phyloP scores from a whole-genome alignment of 2,329 filamentous ascomycete species.

The Colletotrichum sp. region DNA sequence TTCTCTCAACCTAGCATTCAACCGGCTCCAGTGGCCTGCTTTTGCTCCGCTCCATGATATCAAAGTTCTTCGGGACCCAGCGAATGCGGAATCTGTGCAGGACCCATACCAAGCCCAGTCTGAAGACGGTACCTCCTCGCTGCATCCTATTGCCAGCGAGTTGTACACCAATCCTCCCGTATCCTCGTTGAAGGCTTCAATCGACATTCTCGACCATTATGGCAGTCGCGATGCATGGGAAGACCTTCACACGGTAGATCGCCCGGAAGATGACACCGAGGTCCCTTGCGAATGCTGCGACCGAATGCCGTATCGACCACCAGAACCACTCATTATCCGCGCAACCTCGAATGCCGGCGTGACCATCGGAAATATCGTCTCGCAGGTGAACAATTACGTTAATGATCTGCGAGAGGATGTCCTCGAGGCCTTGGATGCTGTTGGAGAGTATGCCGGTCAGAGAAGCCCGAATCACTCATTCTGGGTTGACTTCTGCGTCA shows the following conservation, averaged over 20 bases:
- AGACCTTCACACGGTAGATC: not conserved
- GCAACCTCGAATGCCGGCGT: not conserved
- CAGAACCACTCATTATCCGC: not conserved
- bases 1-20: not conserved
- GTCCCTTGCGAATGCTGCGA: not conserved
- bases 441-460: not conserved
- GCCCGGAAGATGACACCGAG: not conserved
- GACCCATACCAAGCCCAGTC: not conserved
- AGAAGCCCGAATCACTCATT: not conserved
- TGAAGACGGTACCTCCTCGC: not conserved
- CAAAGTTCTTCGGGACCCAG: not conserved
- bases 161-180: not conserved
- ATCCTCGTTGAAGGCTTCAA: not conserved
- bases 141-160: not conserved
- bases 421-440: not conserved
- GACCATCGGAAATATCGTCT: not conserved
- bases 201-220: not conserved
- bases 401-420: not conserved
- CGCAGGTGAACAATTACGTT: not conserved
- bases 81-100: not conserved
- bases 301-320: not conserved
- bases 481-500: not conserved
- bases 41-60: not conserved
- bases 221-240: not conserved
- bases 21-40: not conserved